Evolutionary conservation across 345 rosid species (phyloP), one percentile per base, ranked within the genome.

Genomic region (Trapa bicornis): DNA sequence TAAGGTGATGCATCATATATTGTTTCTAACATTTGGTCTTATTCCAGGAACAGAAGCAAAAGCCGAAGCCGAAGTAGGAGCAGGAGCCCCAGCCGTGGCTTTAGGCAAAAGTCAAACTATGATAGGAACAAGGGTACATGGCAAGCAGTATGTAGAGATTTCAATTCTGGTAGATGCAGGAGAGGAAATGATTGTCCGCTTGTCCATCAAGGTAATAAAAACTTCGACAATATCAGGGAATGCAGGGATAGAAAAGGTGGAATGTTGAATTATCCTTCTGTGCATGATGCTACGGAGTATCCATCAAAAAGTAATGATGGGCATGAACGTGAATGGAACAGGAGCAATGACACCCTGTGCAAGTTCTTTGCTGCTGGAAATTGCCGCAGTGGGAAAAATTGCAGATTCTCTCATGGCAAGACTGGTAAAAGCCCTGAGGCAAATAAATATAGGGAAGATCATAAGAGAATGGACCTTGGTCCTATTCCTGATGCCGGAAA

Each of bases 371-470:
- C 95, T 67, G 83, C 82, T 3, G 99, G 99, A 56, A 79, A 76
- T 70, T 94, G 99, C 81, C 89, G 92, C 70, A 87, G 85, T 74
- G 96, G 95, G 16, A 82, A 79, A 37, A 68, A 76, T 74, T 94
- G 99, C 78, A 82, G 92, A 79, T 94, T 87, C 77, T 81, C 86
- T 71, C 99, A 94, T 65, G 74, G 62, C 70, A 80, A 72, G 74
- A 73, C 71, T 41, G 73, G n/a, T 75, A 64, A 67, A 72, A 85
- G 77, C 77, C 95, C 88, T 63, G 90, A 82, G 70, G 82, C 69
- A 67, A 42, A 74, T 66, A 81, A 76, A 78, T 17, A 71, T 35
- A 66, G 74, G 76, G 79, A 76, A 76, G 82, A 65, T 68, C 72
- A 75, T 32, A 83, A 75, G 75, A 76, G 80, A 82, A 80, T 64